Conservation (phyloP, 2,329 filamentous ascomycete genomes). For the Macrophomina pseudophaseolina region DNA sequence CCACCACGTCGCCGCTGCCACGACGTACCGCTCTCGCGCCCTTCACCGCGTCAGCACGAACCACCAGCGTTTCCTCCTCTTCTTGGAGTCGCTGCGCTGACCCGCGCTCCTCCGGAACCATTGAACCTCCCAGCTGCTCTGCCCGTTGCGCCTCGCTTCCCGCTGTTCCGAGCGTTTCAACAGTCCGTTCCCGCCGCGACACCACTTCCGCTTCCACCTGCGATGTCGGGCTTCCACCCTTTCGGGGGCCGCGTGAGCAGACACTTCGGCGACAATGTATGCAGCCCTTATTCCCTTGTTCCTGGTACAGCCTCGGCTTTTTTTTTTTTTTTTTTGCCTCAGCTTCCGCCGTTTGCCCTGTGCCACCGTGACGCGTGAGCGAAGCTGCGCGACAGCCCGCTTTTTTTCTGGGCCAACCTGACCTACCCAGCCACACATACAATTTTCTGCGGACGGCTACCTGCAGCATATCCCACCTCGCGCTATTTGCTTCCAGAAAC, state of each 20-base stretch:
- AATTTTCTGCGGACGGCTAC: neutral
- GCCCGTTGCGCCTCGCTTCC: neutral
- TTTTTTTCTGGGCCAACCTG: neutral
- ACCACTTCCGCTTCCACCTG: neutral
- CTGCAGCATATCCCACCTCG: neutral
- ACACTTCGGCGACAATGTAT: slow-evolving; percentile 58
- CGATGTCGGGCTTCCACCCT: slow-evolving; percentile 51
- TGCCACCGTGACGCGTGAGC: neutral
- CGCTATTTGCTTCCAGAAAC: neutral
- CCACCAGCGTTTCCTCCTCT: neutral
- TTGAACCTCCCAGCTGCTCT: neutral
- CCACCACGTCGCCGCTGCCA: slow-evolving; percentile 11
- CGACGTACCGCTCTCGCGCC: neutral
- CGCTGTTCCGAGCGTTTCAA: slow-evolving; percentile 4
- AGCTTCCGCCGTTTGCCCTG: slow-evolving; percentile 4
- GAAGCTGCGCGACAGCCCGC: slow-evolving; percentile 16
- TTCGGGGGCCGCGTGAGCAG: slow-evolving; percentile 58
- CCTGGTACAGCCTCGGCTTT: slow-evolving; percentile 30
- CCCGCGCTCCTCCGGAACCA: neutral
- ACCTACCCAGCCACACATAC: no score
- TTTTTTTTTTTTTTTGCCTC: slow-evolving; percentile 28
- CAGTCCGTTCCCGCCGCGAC: neutral
- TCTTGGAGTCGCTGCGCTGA: neutral
- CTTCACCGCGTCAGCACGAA: neutral
- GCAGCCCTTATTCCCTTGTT: slow-evolving; percentile 26